These are phyloP conservation scores for Arxiozyma heterogenica DNA, from an alignment of 1,139 yeast genomes.

Conservation along the genomic window DNA sequence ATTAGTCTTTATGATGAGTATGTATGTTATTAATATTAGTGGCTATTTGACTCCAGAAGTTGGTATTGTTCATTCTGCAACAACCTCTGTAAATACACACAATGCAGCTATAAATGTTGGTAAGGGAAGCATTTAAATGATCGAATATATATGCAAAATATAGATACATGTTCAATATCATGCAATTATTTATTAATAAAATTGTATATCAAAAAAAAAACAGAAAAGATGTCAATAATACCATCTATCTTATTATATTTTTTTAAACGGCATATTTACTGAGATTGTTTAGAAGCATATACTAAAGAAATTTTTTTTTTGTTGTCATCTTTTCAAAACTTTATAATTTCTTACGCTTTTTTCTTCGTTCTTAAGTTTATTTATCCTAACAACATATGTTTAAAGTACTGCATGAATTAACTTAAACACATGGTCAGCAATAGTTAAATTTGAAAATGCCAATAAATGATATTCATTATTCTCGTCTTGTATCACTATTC, in stretches of 20 bases:
- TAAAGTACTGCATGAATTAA: constrained; percentile 35
- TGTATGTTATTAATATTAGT: constrained; percentile 46
- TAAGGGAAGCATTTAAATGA: neutral
- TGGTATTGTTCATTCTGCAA: constrained; percentile 29
- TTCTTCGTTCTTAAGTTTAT: neutral
- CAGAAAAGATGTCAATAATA: too few species aligned
- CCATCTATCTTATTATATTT: neutral
- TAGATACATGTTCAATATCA: neutral
- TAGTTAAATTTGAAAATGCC: constrained; percentile 20
- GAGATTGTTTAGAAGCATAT: neutral
- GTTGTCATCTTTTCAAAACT: too few species aligned
- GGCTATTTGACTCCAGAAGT: constrained; percentile 42
- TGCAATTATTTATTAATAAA: neutral
- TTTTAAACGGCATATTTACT: too few species aligned
- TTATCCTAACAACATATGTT: neutral
- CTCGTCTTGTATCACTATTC: constrained; percentile 14
- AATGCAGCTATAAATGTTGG: constrained; percentile 1
- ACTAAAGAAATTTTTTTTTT: too few species aligned
- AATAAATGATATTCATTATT: constrained; percentile 14
- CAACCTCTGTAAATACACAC: constrained; percentile 1
- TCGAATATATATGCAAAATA: too few species aligned
- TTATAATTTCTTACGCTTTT: neutral
- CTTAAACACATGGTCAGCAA: constrained; percentile 21
- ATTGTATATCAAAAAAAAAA: too few species aligned
- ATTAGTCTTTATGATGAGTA: constrained; percentile 56